phyloP scores from a whole-genome alignment of 2,329 filamentous ascomycete genomes.

The Cyanodermella asteris region DNA sequence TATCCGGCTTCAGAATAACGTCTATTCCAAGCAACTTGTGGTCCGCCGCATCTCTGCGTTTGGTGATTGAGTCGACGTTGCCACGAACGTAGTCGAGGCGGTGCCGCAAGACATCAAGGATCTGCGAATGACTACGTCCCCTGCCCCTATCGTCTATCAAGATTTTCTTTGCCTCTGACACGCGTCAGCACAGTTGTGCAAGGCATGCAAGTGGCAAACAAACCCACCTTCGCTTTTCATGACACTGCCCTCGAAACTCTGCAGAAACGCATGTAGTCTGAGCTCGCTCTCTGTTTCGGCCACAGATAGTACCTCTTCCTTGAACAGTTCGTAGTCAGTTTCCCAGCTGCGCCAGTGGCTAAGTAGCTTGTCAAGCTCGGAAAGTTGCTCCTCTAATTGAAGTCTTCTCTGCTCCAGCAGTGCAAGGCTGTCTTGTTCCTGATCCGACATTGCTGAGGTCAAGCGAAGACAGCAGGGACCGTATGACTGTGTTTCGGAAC shows the following conservation, averaged over 20 bases:
- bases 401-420: slow-evolving; percentile 56
- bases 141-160: slow-evolving; percentile 21
- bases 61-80: slow-evolving; percentile 55
- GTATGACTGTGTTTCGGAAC: too few species aligned
- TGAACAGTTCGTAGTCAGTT: slow-evolving; percentile 73
- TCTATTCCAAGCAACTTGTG: slow-evolving; percentile 44
- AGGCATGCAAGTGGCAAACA: background rate
- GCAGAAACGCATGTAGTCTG: slow-evolving; percentile 27
- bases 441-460: too few species aligned
- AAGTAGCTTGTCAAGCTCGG: slow-evolving; percentile 51
- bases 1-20: slow-evolving; percentile 36
- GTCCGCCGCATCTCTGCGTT: slow-evolving; percentile 47
- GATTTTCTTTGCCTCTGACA: slow-evolving; percentile 14
- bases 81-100: slow-evolving; percentile 76
- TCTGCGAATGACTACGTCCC: slow-evolving; percentile 35
- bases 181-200: slow-evolving; percentile 15
- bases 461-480: too few species aligned
- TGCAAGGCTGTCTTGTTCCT: too few species aligned
- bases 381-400: slow-evolving; percentile 54
- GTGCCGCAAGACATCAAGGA: slow-evolving; percentile 45
- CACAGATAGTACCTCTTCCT: slow-evolving; percentile 50
- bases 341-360: slow-evolving; percentile 82
- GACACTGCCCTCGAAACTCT: background rate
- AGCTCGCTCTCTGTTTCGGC: slow-evolving; percentile 25
- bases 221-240: background rate